Conservation (phyloP, 352 stramenopile genomes). For the Discostella stelligera region DNA sequence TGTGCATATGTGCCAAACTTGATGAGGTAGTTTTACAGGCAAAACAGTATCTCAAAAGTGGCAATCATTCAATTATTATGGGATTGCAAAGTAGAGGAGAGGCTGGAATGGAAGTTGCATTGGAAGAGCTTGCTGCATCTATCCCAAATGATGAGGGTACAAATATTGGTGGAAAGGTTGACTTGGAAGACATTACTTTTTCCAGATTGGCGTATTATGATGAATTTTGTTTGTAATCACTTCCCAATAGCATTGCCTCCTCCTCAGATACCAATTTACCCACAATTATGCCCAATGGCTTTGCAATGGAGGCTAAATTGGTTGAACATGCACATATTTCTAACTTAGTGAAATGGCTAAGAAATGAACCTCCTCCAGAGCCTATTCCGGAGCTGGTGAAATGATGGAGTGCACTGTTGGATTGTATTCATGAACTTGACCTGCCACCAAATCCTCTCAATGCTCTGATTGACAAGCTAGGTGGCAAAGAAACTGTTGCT, state of each 20-base stretch:
- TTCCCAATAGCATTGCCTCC: conserved; percentile 57
- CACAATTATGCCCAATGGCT: conserved; percentile 35
- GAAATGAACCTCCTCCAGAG: conserved; percentile 33
- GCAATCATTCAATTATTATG: conserved; percentile 77
- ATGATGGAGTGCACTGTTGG: conserved; percentile 51
- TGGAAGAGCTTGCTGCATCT: conserved; percentile 42
- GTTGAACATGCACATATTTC: conserved; percentile 36
- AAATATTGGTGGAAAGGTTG: conserved; percentile 40
- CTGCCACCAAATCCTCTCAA: conserved; percentile 78
- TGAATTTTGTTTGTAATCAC: conserved; percentile 56
- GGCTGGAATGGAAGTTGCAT: conserved; percentile 60
- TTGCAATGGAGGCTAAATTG: conserved; percentile 32
- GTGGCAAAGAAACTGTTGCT: conserved; percentile 74
- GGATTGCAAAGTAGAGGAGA: conserved; percentile 83
- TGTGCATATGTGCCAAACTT: conserved; percentile 79
- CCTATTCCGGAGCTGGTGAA: conserved; percentile 46
- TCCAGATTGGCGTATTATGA: conserved; percentile 57
- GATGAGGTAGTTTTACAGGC: conserved; percentile 53
- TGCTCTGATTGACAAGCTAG: conserved; percentile 80
- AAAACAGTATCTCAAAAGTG: conserved; percentile 53
- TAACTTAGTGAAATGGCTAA: conserved; percentile 35
- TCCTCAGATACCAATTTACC: conserved; percentile 47
- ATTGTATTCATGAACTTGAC: conserved; percentile 42
- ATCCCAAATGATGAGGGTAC: conserved; percentile 24
- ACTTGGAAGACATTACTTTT: conserved; percentile 49